Base-by-base conservation (phyloP, 1,139 yeast genomes). In the Debaryomyces singareniensis region DNA sequence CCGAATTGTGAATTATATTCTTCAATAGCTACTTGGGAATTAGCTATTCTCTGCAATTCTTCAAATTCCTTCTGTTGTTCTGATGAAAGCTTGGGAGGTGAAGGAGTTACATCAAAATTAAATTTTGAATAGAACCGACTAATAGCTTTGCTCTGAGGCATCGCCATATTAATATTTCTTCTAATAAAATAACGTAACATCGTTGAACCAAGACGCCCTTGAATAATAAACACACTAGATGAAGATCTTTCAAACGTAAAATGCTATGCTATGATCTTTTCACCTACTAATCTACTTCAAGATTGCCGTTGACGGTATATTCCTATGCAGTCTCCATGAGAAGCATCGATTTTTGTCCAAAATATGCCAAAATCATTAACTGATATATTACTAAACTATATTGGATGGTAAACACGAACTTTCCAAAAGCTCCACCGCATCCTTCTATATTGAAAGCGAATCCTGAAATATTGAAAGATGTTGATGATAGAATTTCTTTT, bases 11-110 rank as follows among this genome's bases (percentile, higher is more conserved):
- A 68, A 43, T 82, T 81, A 49, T 79, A 82, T 34, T 79, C 86
- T 31, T 82, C 91, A 26, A 84, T 79, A 3, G 89, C 87, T 5
- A 78, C 75, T 52, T 81, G 91, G 0, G 93, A 75, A 43, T 72
- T 76, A 1, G 97, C 97, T 27, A 79, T 70, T 48, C 73, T 77
- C 48, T 87, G 95, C 27, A 91, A 71, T 29, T 71, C 68, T 51
- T 91, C 97, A 55, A 91, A 91, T 58, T 91, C 98, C 44, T 81
- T 86, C 54, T 91, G 98, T 29, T 89, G 91, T 44, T 85, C 84
- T 40, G 78, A 75, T 12, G 94, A 85, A 15, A 91, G 68, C 37
- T 77, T 73, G 21, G 95, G 96, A 7, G 98, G 98, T 2, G 82
- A 72, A 1, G 96, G 15, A 6, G 13, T 24, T 15, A 9, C 13